phyloP scores from a whole-genome alignment of 768 basidiomycete genomes.

The Tubosaeta sp. region DNA sequence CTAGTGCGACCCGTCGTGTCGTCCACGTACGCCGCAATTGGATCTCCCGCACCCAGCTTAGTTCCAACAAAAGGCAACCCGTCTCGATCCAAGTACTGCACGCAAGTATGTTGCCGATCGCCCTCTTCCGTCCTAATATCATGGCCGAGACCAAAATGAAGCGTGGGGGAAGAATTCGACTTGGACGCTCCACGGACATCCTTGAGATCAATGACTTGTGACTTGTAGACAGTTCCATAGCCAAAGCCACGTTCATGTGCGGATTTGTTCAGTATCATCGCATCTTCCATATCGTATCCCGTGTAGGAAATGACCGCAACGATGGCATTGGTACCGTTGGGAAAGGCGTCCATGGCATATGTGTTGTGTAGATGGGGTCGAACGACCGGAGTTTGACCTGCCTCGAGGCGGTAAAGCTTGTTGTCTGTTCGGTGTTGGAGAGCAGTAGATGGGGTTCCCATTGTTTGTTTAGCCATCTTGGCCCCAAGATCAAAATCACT shows the following conservation, averaged over 20 bases:
- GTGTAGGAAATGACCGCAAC: constrained; percentile 99
- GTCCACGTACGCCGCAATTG: constrained; percentile 83
- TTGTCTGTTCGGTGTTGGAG: constrained; percentile 93
- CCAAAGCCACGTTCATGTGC: constrained; percentile 97
- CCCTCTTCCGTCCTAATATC: constrained; percentile 63
- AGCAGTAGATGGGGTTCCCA: constrained; percentile 97
- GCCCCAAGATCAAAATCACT: constrained; percentile 6
- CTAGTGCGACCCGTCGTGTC: constrained; percentile 78
- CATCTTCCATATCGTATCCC: constrained; percentile 99
- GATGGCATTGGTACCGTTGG: constrained; percentile 95
- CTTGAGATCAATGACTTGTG: constrained; percentile 85
- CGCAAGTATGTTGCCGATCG: constrained; percentile 38
- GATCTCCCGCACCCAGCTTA: constrained; percentile 66
- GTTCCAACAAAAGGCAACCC: constrained; percentile 81
- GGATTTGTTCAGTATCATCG: constrained; percentile 99
- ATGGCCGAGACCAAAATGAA: constrained; percentile 88
- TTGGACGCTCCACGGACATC: constrained; percentile 68
- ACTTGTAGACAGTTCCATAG: constrained; percentile 96
- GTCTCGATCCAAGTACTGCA: constrained; percentile 67
- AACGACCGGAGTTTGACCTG: constrained; percentile 92
- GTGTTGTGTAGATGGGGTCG: constrained; percentile 87
- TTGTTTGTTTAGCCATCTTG: constrained; percentile 99
- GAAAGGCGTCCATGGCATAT: constrained; percentile 98
- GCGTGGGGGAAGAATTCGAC: constrained; percentile 48
- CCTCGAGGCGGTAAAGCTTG: constrained; percentile 94